Base-by-base conservation (phyloP, 306 rosid genomes). In the Coriaria nepalensis region DNA sequence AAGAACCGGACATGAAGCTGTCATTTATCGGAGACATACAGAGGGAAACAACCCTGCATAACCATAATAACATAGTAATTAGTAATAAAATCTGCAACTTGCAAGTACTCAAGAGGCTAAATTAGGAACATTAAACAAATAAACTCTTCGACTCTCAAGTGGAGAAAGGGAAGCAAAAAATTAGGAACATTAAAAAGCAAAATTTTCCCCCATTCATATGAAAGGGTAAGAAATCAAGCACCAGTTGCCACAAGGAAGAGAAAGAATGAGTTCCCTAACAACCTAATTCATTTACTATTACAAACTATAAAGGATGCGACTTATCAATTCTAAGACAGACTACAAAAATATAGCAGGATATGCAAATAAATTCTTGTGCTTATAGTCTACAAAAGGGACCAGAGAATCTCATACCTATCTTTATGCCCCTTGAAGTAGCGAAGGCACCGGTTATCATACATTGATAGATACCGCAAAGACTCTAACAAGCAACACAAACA, bases 11-110 rank as follows among this genome's bases (percentile, higher is more conserved):
- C 95, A 90, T 90, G 84, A 90, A 90, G 74, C 97, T 84, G 65
- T 90, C 97, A 42, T 90, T 90, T 62, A 84, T 78, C 5, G 95
- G 97, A 62, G 97, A 90, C 97, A 90, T 90, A 74, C 97, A 90
- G 57, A 90, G 90, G 6, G 97, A 84, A 55, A 90, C 86, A 58
- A 90, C 81, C 59, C 97, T 88, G 49, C 50, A 68, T 56, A 43
- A 13, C 42, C 13, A 45, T 9, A 45, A 10, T 35, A 40, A 56
- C 43, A 44, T 37, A 68, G 47, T 35, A 69, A 47, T 41, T 54
- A 20, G 38, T 1, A 38, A 39, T 63, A 51, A n/a, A n/a, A 69
- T 8, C 45, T 68, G 67, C 53, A 72, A 53, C 43, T 62, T 42
- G 40, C 42, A 33, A 57, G 43, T 60, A 51, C 44, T 14, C 7